phyloP scores from a whole-genome alignment of 192 early-diverging fungal genomes.

The Entophlyctis helioformis region DNA sequence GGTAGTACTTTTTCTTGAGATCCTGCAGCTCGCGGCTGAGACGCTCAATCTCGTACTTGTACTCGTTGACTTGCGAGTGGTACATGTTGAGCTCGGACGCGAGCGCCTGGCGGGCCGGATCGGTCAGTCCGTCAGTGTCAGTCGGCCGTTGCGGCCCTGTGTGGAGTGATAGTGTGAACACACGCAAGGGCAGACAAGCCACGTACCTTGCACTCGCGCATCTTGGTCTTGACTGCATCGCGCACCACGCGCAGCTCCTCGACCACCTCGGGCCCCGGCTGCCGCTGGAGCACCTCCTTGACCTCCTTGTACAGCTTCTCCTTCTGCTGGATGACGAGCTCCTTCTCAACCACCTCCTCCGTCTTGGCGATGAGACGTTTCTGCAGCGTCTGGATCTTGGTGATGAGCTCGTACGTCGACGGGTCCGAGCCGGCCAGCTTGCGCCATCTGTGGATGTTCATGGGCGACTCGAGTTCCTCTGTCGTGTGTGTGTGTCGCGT shows the following conservation, averaged over 20 bases:
- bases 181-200: background rate
- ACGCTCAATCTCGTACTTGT: conserved; percentile 46
- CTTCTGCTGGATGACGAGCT: conserved; percentile 42
- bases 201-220: conserved; percentile 37
- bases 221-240: conserved; percentile 36
- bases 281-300: conserved; percentile 41
- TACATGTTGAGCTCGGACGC: conserved; percentile 58
- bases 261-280: conserved; percentile 44
- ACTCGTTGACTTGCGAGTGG: conserved; percentile 48
- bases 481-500: background rate
- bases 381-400: conserved; percentile 50
- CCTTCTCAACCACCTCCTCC: conserved; percentile 51
- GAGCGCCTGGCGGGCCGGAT: conserved; percentile 22
- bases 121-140: too few relatives aligned
- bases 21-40: conserved; percentile 42
- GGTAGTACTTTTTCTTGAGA: conserved; percentile 47
- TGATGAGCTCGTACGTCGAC: conserved; percentile 45
- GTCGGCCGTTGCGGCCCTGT: background rate
- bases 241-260: conserved; percentile 36
- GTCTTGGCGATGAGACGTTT: conserved; percentile 48
- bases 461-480: conserved; percentile 54
- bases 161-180: too few relatives aligned
- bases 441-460: conserved; percentile 54
- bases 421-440: conserved; percentile 47
- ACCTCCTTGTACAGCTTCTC: conserved; percentile 47